phyloP scores from a whole-genome alignment of 345 rosid species.

The Angophora floribunda region DNA sequence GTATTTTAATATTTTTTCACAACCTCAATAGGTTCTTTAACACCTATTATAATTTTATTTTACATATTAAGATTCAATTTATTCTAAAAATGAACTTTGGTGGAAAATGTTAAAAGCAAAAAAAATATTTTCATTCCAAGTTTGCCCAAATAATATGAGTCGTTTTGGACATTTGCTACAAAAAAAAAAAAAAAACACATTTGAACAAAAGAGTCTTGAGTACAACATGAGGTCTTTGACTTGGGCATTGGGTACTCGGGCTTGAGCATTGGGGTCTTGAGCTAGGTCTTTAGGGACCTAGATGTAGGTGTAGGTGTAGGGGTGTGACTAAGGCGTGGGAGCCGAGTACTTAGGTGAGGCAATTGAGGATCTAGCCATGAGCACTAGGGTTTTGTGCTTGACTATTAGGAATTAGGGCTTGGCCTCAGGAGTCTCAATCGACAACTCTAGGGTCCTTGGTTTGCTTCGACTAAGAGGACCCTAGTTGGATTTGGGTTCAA shows the following conservation, averaged over 20 bases:
- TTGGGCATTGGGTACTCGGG: not conserved
- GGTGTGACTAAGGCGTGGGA: not conserved
- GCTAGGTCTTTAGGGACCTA: not conserved
- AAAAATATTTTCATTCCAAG: no score
- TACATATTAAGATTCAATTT: not conserved
- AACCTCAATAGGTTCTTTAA: not conserved
- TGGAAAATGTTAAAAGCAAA: no score
- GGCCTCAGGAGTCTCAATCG: not conserved
- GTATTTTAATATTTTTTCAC: not conserved
- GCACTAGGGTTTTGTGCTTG: not conserved
- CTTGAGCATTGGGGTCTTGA: no score
- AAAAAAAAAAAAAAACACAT: no score
- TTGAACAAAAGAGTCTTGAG: not conserved
- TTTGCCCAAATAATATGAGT: not conserved
- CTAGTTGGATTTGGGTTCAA: not conserved
- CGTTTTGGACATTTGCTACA: not conserved
- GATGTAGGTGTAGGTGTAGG: not conserved
- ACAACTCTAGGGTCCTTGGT: not conserved
- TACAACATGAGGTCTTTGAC: not conserved
- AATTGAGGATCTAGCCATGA: accelerated
- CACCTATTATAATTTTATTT: not conserved
- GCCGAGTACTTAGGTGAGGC: not conserved
- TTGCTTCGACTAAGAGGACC: not conserved
- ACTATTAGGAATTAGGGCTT: not conserved
- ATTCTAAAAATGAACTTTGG: not conserved